Percentiles rank a stretch among this genome's conserved stretches.
Evolutionary conservation across 352 stramenopile species (phyloP).

Genomic region (Globisporangium spiculum): DNA sequence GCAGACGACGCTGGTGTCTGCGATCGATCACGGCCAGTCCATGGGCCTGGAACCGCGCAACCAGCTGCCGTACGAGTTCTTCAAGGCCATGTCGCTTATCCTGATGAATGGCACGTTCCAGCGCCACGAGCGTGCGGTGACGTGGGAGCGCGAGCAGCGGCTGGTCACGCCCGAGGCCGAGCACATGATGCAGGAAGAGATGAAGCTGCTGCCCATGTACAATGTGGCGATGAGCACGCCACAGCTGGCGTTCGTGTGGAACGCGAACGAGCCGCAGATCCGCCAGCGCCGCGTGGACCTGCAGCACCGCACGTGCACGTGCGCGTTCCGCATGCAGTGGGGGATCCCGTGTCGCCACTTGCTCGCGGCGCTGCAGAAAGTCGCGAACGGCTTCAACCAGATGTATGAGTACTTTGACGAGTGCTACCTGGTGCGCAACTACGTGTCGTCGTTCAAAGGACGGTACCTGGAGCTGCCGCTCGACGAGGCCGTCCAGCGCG

Average conservation of each 20-base stretch:
- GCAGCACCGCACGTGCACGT: conserved; percentile 47
- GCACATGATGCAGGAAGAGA: conserved; percentile 43
- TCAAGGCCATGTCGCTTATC: conserved; percentile 34
- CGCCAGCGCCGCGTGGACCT: conserved; percentile 46
- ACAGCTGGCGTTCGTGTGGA: conserved; percentile 50
- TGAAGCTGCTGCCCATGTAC: conserved; percentile 32
- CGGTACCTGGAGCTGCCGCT: conserved; percentile 41
- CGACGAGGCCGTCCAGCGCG: conserved; percentile 29
- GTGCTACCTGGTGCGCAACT: conserved; percentile 46
- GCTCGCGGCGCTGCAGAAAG: conserved; percentile 37
- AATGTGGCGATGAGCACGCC: conserved; percentile 43
- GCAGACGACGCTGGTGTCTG: conserved; percentile 36
- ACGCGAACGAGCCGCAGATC: conserved; percentile 34
- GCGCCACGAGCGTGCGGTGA: conserved; percentile 33
- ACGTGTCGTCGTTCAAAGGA: conserved; percentile 36
- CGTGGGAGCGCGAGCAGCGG: conserved; percentile 41
- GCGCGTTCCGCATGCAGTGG: conserved; percentile 34
- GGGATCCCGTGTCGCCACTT: conserved; percentile 46
- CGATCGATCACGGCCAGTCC: conserved; percentile 23
- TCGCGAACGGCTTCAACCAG: conserved; percentile 24
- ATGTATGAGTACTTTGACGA: conserved; percentile 48
- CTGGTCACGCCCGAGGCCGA: conserved; percentile 43
- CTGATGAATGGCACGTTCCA: conserved; percentile 35
- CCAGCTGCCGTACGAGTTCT: conserved; percentile 37
- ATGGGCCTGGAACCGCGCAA: conserved; percentile 19